Evolutionary conservation across 768 basidiomycete species (phyloP).

Genomic region (Boletus tomentosulus): DNA sequence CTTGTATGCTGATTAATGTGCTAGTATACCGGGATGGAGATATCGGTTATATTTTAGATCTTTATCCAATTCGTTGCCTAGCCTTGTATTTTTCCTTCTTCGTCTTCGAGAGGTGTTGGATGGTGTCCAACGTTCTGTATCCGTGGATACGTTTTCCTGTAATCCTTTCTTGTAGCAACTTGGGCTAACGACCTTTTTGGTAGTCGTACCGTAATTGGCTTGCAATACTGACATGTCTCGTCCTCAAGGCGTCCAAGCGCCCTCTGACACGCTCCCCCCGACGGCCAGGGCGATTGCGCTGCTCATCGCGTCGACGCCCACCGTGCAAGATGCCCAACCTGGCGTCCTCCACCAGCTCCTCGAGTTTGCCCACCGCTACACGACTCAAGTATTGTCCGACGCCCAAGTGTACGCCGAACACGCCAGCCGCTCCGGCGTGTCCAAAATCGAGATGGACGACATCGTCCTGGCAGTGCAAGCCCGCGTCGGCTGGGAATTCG

Average conservation of each 20-base stretch:
- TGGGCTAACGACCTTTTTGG: background rate
- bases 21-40: conserved; percentile 4
- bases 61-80: conserved; percentile 22
- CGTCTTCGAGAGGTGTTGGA: background rate
- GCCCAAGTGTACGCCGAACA: conserved; percentile 87
- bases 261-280: conserved; percentile 70
- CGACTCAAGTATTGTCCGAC: conserved; percentile 77
- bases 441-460: conserved; percentile 80
- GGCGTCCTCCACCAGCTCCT: conserved; percentile 83
- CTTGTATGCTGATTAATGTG: conserved; percentile 65
- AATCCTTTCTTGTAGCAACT: conserved; percentile 8
- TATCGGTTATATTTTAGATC: conserved; percentile 27
- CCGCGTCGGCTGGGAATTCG: conserved; percentile 90
- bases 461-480: conserved; percentile 79
- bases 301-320: conserved; percentile 75
- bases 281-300: conserved; percentile 82
- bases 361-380: conserved; percentile 83
- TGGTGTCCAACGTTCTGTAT: background rate
- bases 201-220: background rate
- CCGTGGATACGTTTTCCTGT: conserved; percentile 3
- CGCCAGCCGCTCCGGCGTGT: conserved; percentile 58
- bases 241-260: conserved; percentile 26
- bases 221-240: conserved; percentile 36
- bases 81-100: conserved; percentile 5
- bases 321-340: conserved; percentile 83